Conservation (phyloP, 2,329 filamentous ascomycete genomes). For the Colletotrichum destructivum region DNA sequence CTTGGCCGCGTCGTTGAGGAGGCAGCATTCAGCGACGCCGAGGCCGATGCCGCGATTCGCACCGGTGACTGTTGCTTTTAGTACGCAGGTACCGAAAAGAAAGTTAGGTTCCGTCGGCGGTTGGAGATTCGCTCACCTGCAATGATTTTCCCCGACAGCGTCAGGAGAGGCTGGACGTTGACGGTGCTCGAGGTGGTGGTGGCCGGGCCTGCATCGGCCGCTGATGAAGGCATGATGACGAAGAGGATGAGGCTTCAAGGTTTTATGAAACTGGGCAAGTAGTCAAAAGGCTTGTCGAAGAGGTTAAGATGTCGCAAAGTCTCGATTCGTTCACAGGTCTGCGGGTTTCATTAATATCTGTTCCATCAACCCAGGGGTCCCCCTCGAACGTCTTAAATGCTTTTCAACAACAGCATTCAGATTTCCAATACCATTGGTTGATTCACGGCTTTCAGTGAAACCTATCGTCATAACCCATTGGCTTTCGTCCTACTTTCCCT, state of each 20-base stretch:
- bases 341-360: background rate
- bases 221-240: conserved; percentile 22
- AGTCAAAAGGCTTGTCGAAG: background rate
- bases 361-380: background rate
- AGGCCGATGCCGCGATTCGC: conserved; percentile 62
- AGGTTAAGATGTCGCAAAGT: background rate
- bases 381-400: conserved; percentile 7
- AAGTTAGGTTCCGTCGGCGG: background rate
- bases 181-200: conserved; percentile 6
- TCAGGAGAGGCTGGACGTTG: conserved; percentile 43
- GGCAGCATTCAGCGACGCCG: conserved; percentile 63
- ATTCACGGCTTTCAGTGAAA: conserved; percentile 2
- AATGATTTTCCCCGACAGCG: conserved; percentile 55
- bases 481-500: background rate
- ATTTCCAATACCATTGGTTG: background rate
- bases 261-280: background rate
- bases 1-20: conserved; percentile 58
- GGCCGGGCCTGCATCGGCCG: background rate
- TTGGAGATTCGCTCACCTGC: conserved; percentile 49
- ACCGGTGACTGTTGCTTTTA: conserved; percentile 53
- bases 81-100: background rate
- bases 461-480: background rate
- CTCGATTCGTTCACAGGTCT: background rate
- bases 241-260: background rate
- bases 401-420: background rate